Conservation (phyloP, 345 rosid species). For the Brassica rapa region DNA sequence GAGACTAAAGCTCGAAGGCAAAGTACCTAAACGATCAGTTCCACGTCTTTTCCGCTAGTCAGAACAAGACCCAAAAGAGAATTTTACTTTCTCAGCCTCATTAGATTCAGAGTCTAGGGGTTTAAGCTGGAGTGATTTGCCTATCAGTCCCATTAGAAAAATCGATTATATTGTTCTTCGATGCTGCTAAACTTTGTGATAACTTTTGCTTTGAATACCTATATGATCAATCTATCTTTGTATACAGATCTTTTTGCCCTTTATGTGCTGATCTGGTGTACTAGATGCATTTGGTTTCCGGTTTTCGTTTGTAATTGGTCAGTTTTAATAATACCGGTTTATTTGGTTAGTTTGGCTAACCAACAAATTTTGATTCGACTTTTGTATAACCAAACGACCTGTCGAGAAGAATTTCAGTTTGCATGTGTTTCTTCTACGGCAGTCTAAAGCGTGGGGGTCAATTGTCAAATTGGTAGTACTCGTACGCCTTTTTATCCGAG, state of each 20-base stretch:
- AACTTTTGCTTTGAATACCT: background rate
- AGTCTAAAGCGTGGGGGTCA: background rate
- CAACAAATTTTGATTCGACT: background rate
- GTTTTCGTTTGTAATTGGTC: background rate
- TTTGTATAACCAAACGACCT: background rate
- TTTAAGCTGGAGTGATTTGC: constrained; percentile 5
- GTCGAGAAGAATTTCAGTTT: background rate
- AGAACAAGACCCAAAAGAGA: background rate
- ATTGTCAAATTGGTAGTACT: constrained; percentile 4
- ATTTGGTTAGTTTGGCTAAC: background rate
- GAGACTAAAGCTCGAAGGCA: constrained; percentile 78
- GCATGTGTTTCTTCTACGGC: background rate
- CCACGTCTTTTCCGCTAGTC: constrained; percentile 83
- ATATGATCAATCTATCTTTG: background rate
- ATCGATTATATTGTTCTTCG: background rate
- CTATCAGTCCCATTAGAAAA: background rate
- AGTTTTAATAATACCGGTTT: background rate
- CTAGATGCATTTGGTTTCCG: background rate
- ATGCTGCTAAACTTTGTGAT: background rate
- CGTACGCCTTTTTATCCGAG: too few relatives aligned
- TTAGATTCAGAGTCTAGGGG: background rate
- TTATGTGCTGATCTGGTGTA: background rate
- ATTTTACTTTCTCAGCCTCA: background rate
- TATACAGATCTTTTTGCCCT: background rate
- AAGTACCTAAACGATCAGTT: constrained; percentile 79